phyloP scores from a whole-genome alignment of 1,139 yeast genomes.

The Cylindricascospora bacillispora region DNA sequence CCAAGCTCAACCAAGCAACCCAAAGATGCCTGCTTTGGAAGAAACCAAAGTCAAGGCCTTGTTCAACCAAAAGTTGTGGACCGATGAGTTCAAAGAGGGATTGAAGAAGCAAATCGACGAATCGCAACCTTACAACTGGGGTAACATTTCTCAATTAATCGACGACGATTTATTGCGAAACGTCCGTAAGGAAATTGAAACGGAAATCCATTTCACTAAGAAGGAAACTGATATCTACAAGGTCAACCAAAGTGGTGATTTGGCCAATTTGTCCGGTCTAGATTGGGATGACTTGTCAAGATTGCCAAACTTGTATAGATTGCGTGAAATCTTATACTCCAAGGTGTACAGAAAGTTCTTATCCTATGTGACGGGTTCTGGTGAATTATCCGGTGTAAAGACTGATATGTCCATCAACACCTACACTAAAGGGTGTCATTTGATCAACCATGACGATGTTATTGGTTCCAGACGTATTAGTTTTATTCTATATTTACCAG shows the following conservation, averaged over 20 bases:
- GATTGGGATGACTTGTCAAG: conserved; percentile 62
- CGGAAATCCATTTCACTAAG: conserved; percentile 76
- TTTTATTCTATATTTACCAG: conserved; percentile 83
- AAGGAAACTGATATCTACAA: conserved; percentile 96
- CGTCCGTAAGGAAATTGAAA: conserved; percentile 74
- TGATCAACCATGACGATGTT: conserved; percentile 93
- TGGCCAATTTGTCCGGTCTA: conserved; percentile 83
- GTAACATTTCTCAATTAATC: conserved; percentile 60
- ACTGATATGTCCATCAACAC: conserved; percentile 90
- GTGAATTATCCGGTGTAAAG: conserved; percentile 75
- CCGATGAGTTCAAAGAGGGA: conserved; percentile 30
- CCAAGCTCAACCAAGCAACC: conserved; percentile 2
- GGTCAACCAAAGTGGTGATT: conserved; percentile 88
- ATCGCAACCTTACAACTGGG: conserved; percentile 81
- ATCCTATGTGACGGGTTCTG: conserved; percentile 77
- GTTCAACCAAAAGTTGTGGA: conserved; percentile 47
- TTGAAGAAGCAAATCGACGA: conserved; percentile 33
- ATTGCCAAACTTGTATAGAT: conserved; percentile 59
- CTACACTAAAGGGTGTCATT: conserved; percentile 85
- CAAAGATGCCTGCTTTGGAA: conserved; percentile 19
- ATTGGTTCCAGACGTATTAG: conserved; percentile 91
- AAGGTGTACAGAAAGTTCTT: conserved; percentile 70
- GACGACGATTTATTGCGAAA: conserved; percentile 63
- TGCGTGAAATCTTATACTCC: conserved; percentile 80
- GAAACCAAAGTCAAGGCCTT: conserved; percentile 32